Evolutionary conservation across 495 filamentous ascomycete genomes (phyloP).

Genomic region (Penicillium diatomitis): DNA sequence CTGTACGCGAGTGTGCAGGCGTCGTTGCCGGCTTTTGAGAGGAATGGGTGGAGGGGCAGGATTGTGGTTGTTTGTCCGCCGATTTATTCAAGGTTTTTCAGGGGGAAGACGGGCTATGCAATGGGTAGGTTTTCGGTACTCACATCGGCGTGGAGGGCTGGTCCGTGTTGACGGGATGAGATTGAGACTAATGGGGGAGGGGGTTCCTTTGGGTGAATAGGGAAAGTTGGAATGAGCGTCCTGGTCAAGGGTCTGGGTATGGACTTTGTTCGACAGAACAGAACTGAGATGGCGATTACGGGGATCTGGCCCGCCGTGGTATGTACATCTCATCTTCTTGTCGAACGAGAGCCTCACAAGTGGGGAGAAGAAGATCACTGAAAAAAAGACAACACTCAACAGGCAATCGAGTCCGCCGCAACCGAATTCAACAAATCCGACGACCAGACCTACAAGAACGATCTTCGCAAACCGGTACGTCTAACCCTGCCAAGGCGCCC

Average conservation of each 20-base stretch:
- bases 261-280: slow-evolving; percentile 65
- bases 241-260: slow-evolving; percentile 73
- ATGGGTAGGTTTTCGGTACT: slow-evolving; percentile 44
- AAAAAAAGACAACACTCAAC: no score
- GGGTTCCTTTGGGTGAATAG: slow-evolving; percentile 10
- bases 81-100: slow-evolving; percentile 76
- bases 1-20: slow-evolving; percentile 54
- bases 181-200: no score
- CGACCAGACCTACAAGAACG: slow-evolving; percentile 31
- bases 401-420: slow-evolving; percentile 67
- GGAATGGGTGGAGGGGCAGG: slow-evolving; percentile 46
- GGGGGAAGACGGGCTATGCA: slow-evolving; percentile 81
- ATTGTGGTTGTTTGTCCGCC: slow-evolving; percentile 79
- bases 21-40: slow-evolving; percentile 50
- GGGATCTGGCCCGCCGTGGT: slow-evolving; percentile 76
- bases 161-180: background rate
- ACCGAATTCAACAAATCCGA: slow-evolving; percentile 41
- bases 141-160: background rate
- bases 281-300: slow-evolving; percentile 62
- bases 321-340: slow-evolving; percentile 16
- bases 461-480: slow-evolving; percentile 54
- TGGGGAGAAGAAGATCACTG: no score
- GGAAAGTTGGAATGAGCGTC: slow-evolving; percentile 76
- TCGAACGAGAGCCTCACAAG: background rate
- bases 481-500: background rate